Conservation (phyloP, 192 early-diverging fungal genomes). For the Funneliformis mosseae region DNA sequence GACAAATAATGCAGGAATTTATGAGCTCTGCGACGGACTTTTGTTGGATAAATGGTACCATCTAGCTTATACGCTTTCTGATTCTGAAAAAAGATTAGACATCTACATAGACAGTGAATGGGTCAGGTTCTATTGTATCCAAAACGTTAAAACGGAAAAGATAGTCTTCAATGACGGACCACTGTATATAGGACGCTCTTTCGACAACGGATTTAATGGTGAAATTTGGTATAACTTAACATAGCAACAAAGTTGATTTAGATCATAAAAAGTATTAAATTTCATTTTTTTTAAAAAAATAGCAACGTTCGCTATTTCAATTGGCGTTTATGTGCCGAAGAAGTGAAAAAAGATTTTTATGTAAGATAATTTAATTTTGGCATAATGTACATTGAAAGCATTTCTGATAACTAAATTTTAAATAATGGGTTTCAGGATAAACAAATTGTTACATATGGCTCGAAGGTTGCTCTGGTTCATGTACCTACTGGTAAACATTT, state of each 20-base stretch:
- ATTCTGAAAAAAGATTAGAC: constrained; percentile 25
- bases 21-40: background rate
- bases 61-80: constrained; percentile 29
- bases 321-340: constrained; percentile 26
- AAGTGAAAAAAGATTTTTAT: constrained; percentile 13
- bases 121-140: background rate
- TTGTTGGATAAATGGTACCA: constrained; percentile 23
- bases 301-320: constrained; percentile 33
- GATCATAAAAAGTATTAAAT: background rate
- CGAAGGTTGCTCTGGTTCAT: background rate
- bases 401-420: background rate
- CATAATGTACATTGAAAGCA: background rate
- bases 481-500: constrained; percentile 5
- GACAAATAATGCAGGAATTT: background rate
- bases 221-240: constrained; percentile 23
- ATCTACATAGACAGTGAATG: constrained; percentile 1
- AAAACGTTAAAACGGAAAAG: background rate
- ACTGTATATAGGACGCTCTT: background rate
- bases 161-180: constrained; percentile 22
- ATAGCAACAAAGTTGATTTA: background rate
- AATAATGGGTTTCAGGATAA: background rate
- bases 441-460: background rate
- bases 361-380: background rate
- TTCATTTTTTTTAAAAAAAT: background rate
- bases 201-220: background rate